Evolutionary conservation across 768 basidiomycete genomes (phyloP).

Genomic region (Mycena belliarum): DNA sequence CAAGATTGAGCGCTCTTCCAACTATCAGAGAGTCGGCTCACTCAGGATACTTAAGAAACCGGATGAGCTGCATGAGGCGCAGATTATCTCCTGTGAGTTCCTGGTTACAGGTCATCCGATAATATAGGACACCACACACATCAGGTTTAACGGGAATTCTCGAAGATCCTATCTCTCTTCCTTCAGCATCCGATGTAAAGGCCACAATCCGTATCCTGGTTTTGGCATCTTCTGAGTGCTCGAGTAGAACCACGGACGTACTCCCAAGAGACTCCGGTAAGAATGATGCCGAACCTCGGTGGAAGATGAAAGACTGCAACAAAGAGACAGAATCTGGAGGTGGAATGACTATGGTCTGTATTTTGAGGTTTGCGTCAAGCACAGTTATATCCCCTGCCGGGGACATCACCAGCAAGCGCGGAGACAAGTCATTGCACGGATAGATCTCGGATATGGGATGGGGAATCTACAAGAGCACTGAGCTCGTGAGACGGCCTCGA

Average conservation of each 20-base stretch:
- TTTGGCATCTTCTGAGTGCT: conserved; percentile 26
- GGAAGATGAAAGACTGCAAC: conserved; percentile 31
- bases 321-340: conserved; percentile 15
- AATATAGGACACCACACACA: conserved; percentile 24
- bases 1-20: not conserved
- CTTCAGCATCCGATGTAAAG: conserved; percentile 32
- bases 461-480: conserved; percentile 38
- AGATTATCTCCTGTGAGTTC: conserved; percentile 34
- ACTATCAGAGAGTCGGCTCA: conserved; percentile 28
- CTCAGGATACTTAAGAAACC: conserved; percentile 54
- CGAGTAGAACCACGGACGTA: conserved; percentile 28
- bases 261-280: conserved; percentile 22
- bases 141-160: conserved; percentile 33
- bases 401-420: conserved; percentile 32
- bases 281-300: conserved; percentile 32
- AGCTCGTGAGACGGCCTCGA: not conserved
- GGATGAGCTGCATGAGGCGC: conserved; percentile 45
- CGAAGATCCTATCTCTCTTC: conserved; percentile 31
- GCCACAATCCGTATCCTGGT: conserved; percentile 32
- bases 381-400: conserved; percentile 32
- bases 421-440: conserved; percentile 24
- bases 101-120: conserved; percentile 6
- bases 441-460: conserved; percentile 37
- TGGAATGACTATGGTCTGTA: conserved; percentile 24
- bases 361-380: conserved; percentile 30